phyloP scores from a whole-genome alignment of 2,329 filamentous ascomycete species.

The Arthrobotrys pseudoclavata region DNA sequence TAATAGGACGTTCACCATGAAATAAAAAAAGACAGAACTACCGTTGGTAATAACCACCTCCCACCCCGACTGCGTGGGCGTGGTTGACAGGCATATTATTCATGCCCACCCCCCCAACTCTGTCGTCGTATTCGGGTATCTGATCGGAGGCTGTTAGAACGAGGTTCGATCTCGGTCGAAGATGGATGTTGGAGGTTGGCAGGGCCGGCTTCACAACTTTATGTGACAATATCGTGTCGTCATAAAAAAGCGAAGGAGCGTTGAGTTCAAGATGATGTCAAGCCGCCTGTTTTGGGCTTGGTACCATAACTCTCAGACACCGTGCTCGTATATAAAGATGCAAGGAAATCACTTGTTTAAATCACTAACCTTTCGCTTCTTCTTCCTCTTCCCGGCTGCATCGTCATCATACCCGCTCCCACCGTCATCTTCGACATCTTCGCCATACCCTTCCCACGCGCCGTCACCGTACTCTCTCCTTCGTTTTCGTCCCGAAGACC shows the following conservation, averaged over 20 bases:
- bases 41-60: constrained; percentile 58
- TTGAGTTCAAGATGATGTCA: constrained; percentile 42
- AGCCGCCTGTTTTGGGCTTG: constrained; percentile 53
- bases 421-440: constrained; percentile 67
- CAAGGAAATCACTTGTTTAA: constrained; percentile 22
- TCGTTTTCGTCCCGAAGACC: constrained; percentile 53
- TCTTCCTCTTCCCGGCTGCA: constrained; percentile 62
- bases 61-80: constrained; percentile 57
- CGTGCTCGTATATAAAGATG: constrained; percentile 35
- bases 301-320: constrained; percentile 53
- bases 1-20: neutral
- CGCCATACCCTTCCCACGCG: constrained; percentile 66
- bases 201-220: constrained; percentile 28
- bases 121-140: constrained; percentile 58
- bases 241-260: constrained; percentile 22
- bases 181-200: constrained; percentile 8
- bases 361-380: constrained; percentile 60
- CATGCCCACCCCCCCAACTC: constrained; percentile 58
- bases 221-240: constrained; percentile 25
- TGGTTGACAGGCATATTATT: constrained; percentile 56
- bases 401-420: constrained; percentile 68
- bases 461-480: constrained; percentile 57
- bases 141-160: constrained; percentile 48
- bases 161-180: constrained; percentile 32
- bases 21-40: constrained; percentile 21